Conservation (phyloP, 2,329 filamentous ascomycete species). For the Colletotrichum gigasporum region DNA sequence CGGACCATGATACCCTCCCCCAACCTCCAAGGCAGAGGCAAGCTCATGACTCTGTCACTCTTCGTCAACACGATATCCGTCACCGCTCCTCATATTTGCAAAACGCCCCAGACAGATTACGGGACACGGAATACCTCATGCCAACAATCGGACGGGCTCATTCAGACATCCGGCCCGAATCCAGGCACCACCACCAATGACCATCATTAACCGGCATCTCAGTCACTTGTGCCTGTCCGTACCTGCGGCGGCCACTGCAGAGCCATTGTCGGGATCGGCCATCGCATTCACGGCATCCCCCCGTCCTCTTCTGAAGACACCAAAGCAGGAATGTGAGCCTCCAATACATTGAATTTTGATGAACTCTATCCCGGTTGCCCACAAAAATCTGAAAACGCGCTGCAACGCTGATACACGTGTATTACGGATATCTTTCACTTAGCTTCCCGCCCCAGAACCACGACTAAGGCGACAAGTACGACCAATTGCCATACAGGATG, state of each 20-base stretch:
- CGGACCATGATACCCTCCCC: conserved; percentile 11
- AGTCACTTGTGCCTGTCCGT: too few relatives aligned
- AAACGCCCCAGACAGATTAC: conserved; percentile 9
- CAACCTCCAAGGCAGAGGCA: conserved; percentile 25
- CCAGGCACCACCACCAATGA: not conserved
- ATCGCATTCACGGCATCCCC: not conserved
- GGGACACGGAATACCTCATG: conserved; percentile 6
- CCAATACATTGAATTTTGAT: not conserved
- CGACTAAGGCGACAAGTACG: not conserved
- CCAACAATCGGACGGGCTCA: not conserved
- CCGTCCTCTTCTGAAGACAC: not conserved
- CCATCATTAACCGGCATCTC: too few relatives aligned
- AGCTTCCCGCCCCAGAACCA: not conserved
- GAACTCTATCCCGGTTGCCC: conserved; percentile 24
- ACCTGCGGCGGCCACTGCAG: not conserved
- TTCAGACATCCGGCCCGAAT: conserved; percentile 9
- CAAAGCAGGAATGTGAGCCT: conserved; percentile 10
- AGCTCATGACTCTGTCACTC: conserved; percentile 6
- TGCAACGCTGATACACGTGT: not conserved
- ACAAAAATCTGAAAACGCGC: conserved; percentile 5
- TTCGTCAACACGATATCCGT: not conserved
- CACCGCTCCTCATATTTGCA: not conserved
- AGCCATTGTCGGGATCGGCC: conserved; percentile 1
- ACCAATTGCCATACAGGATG: not conserved
- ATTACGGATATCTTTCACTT: too few relatives aligned